Evolutionary conservation across 768 basidiomycete species (phyloP).

Genomic region (Serendipita sp.): DNA sequence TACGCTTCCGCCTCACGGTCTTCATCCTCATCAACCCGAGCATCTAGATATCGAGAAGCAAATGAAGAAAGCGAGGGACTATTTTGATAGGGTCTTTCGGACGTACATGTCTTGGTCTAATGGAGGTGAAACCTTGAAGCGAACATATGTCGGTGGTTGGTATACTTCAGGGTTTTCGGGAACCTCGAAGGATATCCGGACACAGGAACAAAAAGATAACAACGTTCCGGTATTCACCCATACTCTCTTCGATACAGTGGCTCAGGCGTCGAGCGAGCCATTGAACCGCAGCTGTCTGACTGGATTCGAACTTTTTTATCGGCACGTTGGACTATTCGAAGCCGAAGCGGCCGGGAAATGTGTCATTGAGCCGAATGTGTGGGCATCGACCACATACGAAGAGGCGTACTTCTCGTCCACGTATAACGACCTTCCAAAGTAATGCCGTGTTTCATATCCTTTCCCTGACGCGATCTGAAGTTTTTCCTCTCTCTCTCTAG

Average conservation of each 20-base stretch:
- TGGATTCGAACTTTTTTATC: conserved; percentile 9
- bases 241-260: conserved; percentile 3
- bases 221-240: conserved; percentile 5
- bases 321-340: conserved; percentile 12
- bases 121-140: not conserved
- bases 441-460: not conserved
- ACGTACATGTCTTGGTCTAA: not conserved
- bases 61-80: not conserved
- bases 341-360: conserved; percentile 4
- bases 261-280: conserved; percentile 6
- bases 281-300: conserved; percentile 8
- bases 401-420: not conserved
- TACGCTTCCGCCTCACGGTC: not conserved
- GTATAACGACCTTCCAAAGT: conserved; percentile 10
- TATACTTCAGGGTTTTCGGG: not conserved
- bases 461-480: not conserved
- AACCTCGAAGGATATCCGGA: not conserved
- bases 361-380: not conserved
- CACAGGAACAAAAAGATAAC: not conserved
- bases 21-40: not conserved
- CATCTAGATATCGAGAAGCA: not conserved
- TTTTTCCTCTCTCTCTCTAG: not conserved
- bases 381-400: not conserved
- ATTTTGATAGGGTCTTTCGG: not conserved
- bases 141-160: not conserved